Base-by-base conservation (phyloP, 2,329 filamentous ascomycete species). In the Orbilia quercus region DNA sequence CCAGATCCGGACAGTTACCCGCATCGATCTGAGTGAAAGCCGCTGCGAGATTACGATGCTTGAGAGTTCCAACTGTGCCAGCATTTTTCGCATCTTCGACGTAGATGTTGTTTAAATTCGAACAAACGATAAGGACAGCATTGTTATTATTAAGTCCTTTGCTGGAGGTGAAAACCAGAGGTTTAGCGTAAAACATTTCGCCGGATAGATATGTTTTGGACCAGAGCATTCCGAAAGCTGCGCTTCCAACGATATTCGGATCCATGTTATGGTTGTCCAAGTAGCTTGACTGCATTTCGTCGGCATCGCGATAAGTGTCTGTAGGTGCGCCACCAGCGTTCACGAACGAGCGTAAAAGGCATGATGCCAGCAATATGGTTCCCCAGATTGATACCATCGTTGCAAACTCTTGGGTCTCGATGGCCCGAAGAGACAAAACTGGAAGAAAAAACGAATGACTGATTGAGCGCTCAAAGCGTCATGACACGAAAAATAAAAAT, bases 201-300 rank as follows among this genome's bases (percentile, higher is more conserved):
- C 51, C 51, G 12, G 62, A 34, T 20, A 38, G 38, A 40, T 66
- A 66, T 9, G 48, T 20, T 50, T 66, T 66, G 6, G 51, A 57
- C 62, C 62, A 66, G 3, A 66, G 44, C 82, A 77, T 79, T 20
- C 81, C 80, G 75, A 82, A 82, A n/a, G 77, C 78, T 16, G 77
- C 74, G 16, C 77, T 77, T 47, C 76, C 67, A 14, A 82, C 77
- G n/a, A 78, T 78, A 6, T 78, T 77, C 1, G 82, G 82, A 42
- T 82, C 78, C 72, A 83, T 78, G 66, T 82, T 82, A 75, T 83
- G 82, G 65, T 82, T 81, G 2, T 79, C 76, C 7, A 81, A 74
- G 59, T 82, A 81, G 7, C 80, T 80, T 7, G 80, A 81, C 71
- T 81, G 80, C 9, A 78, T 76, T 11, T 77, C 63, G 60, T 81